Evolutionary conservation across 208 protist species (phyloP).

Genomic region (Trypanosoma conorhini): DNA sequence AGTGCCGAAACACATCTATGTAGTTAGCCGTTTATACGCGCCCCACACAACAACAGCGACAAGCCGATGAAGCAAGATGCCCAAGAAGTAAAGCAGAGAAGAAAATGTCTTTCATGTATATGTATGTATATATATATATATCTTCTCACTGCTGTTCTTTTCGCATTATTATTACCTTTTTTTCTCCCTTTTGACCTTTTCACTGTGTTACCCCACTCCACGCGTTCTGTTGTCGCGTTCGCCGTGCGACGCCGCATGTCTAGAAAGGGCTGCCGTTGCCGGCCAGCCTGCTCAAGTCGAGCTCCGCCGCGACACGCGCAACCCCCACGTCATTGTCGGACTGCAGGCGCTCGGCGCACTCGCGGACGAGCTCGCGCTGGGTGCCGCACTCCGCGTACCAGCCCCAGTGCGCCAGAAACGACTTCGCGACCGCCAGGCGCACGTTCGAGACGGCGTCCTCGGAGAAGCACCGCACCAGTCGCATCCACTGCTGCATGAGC

Average conservation of each 20-base stretch:
- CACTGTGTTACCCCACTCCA: neutral
- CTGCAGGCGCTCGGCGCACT: slow-evolving; percentile 43
- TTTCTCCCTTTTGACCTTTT: slow-evolving; percentile 1
- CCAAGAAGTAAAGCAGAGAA: no score
- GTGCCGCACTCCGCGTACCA: slow-evolving; percentile 42
- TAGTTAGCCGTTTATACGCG: no score
- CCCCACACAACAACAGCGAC: no score
- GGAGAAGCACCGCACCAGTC: slow-evolving; percentile 43
- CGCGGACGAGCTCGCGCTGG: slow-evolving; percentile 34
- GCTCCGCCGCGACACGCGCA: slow-evolving; percentile 16
- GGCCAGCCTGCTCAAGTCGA: neutral
- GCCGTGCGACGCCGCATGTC: neutral
- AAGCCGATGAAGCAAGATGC: no score
- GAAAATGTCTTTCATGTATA: no score
- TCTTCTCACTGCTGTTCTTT: no score
- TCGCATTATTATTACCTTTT: slow-evolving; percentile 9
- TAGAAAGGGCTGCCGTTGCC: neutral
- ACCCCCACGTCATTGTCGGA: slow-evolving; percentile 62
- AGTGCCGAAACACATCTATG: no score
- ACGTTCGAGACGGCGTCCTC: slow-evolving; percentile 72
- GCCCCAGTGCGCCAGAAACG: slow-evolving; percentile 40
- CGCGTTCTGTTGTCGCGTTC: neutral
- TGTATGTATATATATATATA: no score
- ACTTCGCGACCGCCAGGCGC: slow-evolving; percentile 50
- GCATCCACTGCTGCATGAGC: slow-evolving; percentile 46